Percentiles rank a stretch among this genome's conserved stretches.
Conservation (phyloP, 176 grass and related monocot genomes). For the Oryza glaberrima region DNA sequence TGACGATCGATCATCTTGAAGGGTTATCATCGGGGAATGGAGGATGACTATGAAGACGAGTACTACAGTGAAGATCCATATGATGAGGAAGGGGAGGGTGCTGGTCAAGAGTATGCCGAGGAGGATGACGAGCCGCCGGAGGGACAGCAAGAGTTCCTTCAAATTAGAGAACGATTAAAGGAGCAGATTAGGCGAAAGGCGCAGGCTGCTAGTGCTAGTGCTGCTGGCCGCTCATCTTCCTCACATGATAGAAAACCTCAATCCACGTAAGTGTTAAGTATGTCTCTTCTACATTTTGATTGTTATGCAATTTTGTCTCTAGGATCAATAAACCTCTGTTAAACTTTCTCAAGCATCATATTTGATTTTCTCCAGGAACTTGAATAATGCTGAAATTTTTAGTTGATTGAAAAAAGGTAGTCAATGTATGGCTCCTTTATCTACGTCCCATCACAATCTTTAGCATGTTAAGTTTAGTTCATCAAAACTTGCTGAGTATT, state of each 20-base stretch:
- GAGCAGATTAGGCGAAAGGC: conserved; percentile 54
- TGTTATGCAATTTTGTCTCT: background rate
- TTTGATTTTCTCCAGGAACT: conserved; percentile 12
- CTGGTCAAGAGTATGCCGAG: conserved; percentile 29
- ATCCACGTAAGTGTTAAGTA: conserved; percentile 41
- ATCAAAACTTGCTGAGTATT: background rate
- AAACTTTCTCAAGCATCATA: background rate
- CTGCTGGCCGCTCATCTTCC: conserved; percentile 39
- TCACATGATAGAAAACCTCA: conserved; percentile 45
- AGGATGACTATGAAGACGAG: conserved; percentile 54
- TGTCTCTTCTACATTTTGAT: conserved; percentile 23
- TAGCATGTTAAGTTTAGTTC: background rate
- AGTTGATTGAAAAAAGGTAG: background rate
- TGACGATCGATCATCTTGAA: background rate
- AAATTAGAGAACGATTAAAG: conserved; percentile 58
- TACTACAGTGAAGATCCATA: conserved; percentile 63
- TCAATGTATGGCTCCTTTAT: background rate
- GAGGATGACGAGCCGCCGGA: conserved; percentile 50
- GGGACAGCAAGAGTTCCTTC: conserved; percentile 60
- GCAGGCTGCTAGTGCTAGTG: conserved; percentile 29
- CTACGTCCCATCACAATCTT: background rate
- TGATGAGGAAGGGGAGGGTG: conserved; percentile 43
- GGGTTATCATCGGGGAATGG: conserved; percentile 44
- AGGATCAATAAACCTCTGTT: background rate
- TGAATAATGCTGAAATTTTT: background rate